Base-by-base conservation (phyloP, 768 basidiomycete species). In the Chlorophyllum brunneum region DNA sequence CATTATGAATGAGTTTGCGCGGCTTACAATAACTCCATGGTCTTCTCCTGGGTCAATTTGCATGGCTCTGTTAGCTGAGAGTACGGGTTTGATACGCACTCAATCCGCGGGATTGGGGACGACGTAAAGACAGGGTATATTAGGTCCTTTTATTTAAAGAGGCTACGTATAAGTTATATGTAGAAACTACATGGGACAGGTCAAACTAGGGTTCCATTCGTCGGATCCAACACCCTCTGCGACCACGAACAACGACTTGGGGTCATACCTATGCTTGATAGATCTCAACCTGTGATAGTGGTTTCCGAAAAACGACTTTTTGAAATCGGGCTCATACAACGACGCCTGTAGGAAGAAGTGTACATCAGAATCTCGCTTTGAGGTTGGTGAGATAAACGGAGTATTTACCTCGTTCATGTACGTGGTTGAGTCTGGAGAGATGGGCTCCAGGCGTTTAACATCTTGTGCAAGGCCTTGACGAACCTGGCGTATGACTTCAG, bases 341-440 rank as follows among this genome's bases (percentile, higher is more conserved):
- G 71, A 74, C 2, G 72, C 79, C 77, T 79, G 24, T 18, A 9
- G 43, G 16, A 40, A 47, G n/a, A 5, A n/a, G 34, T 33, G 18
- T 13, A 11, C 13, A 10, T 43, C 29, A 40, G 27, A 44, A 15
- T 24, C 34, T 10, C 16, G 20, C 15, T 23, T 18, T 15, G 1
- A 39, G 20, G 20, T 24, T 2, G 4, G 29, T 29, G 6, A 26
- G 7, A 9, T 37, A 26, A 48, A 26, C 7, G 16, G 8, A 20
- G 2, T 8, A 56, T 66, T 18, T 20, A 73, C 78, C 70, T 81
- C 78, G 56, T 79, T 77, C 39, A 77, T 66, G 59, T 80, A 78
- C 2, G 78, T 66, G 3, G 73, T 76, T 3, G 73, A 55, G 20
- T 68, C 69, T 4, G 69, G 60, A 13, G 69, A 61, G 5, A 67